Conservation (phyloP, 2,329 filamentous ascomycete species). For the Aspergillus udagawae region DNA sequence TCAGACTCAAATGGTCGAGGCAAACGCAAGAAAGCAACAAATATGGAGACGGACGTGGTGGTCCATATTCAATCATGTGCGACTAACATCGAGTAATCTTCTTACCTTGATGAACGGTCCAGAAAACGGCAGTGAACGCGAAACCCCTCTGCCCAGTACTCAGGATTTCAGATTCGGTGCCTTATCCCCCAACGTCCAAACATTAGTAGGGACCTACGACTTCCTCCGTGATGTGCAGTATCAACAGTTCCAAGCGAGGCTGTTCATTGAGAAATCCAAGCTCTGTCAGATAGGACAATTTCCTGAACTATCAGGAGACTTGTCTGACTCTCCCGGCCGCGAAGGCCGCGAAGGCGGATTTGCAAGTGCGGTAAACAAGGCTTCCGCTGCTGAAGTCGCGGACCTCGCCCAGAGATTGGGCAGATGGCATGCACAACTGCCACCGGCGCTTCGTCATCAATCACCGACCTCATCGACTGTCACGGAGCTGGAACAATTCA, state of each 20-base stretch:
- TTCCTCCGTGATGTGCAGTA: constrained; percentile 5
- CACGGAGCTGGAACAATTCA: background rate
- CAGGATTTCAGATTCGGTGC: constrained; percentile 5
- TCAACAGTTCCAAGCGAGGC: constrained; percentile 2
- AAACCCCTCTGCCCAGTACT: background rate
- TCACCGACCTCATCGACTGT: background rate
- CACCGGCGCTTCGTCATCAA: background rate
- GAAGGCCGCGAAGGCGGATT: background rate
- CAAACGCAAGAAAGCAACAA: background rate
- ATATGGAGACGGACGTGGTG: constrained; percentile 8
- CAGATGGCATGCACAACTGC: background rate
- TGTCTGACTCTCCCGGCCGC: background rate
- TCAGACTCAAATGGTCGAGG: background rate
- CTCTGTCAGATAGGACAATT: constrained; percentile 3
- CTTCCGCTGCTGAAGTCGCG: background rate
- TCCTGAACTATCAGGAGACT: background rate
- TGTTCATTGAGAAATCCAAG: constrained; percentile 8
- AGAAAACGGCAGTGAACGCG: background rate
- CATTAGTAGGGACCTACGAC: constrained; percentile 2
- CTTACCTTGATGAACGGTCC: constrained; percentile 1
- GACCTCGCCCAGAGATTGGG: background rate
- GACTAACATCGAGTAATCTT: background rate
- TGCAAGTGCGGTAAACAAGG: background rate
- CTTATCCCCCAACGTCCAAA: background rate
- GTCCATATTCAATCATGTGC: constrained; percentile 5